Conservation (phyloP, 2,329 filamentous ascomycete species). For the Alternaria triticimaculans region DNA sequence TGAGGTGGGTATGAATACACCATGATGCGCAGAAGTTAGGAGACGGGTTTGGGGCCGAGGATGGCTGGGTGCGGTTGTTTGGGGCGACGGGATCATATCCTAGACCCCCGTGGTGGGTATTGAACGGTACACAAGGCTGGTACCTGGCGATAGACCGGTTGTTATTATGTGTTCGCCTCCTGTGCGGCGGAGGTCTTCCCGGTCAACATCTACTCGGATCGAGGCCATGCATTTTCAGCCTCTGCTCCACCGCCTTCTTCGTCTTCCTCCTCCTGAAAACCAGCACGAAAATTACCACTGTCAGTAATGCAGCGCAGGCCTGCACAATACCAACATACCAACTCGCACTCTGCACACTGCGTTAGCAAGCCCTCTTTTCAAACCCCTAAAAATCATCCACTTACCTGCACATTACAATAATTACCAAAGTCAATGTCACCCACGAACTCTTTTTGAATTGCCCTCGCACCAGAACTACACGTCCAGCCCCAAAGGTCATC, state of each 20-base stretch:
- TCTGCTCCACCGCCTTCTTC: conserved; percentile 35
- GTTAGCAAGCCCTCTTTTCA: conserved; percentile 6
- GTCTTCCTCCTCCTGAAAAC: conserved; percentile 32
- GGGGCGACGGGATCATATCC: background rate
- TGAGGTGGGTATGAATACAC: background rate
- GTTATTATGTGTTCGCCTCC: background rate
- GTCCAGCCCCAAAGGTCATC: conserved; percentile 54
- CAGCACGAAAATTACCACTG: conserved; percentile 38
- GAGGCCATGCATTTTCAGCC: background rate
- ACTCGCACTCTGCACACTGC: conserved; percentile 31
- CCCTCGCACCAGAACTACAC: conserved; percentile 42
- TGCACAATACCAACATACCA: conserved; percentile 48
- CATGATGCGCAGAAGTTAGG: background rate
- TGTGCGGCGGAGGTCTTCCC: background rate
- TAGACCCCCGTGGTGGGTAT: background rate
- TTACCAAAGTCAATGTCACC: conserved; percentile 44
- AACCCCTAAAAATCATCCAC: background rate
- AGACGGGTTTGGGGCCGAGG: background rate
- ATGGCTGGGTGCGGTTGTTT: background rate
- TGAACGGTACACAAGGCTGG: background rate
- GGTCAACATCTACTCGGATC: background rate
- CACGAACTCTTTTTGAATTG: conserved; percentile 48
- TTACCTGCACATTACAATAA: conserved; percentile 49
- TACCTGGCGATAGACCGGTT: background rate
- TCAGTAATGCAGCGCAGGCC: conserved; percentile 37